Evolutionary conservation across 306 rosid genomes (phyloP), one percentile per base, ranked within the genome.

Genomic region (Astragalus membranaceus): DNA sequence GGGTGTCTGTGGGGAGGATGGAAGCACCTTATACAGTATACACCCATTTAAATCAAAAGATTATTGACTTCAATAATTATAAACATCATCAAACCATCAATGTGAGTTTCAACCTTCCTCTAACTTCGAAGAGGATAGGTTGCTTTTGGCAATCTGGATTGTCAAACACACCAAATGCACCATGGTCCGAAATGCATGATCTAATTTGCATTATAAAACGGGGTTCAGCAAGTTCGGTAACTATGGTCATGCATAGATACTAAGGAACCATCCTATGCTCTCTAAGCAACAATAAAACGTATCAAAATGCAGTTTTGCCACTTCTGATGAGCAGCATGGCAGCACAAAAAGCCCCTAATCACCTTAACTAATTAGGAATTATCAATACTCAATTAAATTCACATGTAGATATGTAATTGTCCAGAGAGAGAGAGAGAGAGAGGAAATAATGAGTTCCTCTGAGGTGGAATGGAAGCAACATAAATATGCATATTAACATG

Each of bases 51-150:
- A 57, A 68, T 59, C 14, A 26, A 36, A 33, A 54, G 51, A 53
- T 14, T 41, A 35, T 33, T 39, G 64, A 51, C 29, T 29, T 9
- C 23, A 16, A 20, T 51, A 42, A 8, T n/a, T 12, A 37, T 47
- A 62, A 10, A 63, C 46, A 63, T 64, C 52, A 72, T 72, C 26
- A n/a, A n/a, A 49, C n/a, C 17, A 58, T 72, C 52, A 49, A 33
- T 9, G 49, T 10, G n/a, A 71, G 11, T 14, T 53, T 49, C 55
- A 39, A 44, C 11, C 20, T 67, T 36, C 70, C 41, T 49, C 67
- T 53, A 23, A 52, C 30, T 42, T 65, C 26, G 2, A 42, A 15
- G 47, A 37, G 72, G 36, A 73, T 14, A 17, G 15, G 13, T 26
- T 11, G 69, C 64, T 37, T 49, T 67, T 26, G 11, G 29, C 7